phyloP scores from a whole-genome alignment of 2,329 filamentous ascomycete genomes.

The Rosellinia necatrix region DNA sequence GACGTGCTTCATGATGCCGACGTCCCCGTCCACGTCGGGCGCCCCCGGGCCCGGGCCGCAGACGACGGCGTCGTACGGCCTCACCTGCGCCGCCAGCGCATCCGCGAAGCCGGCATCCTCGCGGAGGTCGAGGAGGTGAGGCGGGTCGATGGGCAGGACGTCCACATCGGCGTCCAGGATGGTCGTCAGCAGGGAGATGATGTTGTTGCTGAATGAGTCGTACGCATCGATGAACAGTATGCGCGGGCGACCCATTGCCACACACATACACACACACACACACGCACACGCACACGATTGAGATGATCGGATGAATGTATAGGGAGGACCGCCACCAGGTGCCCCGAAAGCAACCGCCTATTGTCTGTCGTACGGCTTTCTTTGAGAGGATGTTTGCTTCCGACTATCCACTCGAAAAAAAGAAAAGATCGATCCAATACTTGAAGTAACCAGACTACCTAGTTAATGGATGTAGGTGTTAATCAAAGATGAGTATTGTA shows the following conservation, averaged over 20 bases:
- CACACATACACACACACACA: no score
- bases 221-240: constrained; percentile 94
- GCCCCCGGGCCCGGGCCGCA: constrained; percentile 90
- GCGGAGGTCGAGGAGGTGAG: constrained; percentile 54
- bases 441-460: not conserved
- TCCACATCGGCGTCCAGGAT: constrained; percentile 70
- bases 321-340: no score
- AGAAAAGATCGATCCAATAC: no score
- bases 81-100: constrained; percentile 56
- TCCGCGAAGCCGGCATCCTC: constrained; percentile 47
- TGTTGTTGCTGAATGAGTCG: constrained; percentile 97
- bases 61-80: constrained; percentile 79
- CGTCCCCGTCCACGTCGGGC: constrained; percentile 71
- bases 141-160: constrained; percentile 73
- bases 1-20: constrained; percentile 78
- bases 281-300: no score
- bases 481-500: not conserved
- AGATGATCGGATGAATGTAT: no score
- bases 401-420: no score
- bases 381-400: no score
- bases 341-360: no score
- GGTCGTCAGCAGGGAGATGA: constrained; percentile 78
- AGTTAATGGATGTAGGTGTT: not conserved
- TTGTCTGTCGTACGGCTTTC: no score
- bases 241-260: constrained; percentile 44